Conservation (phyloP, 1,284 basidiomycete species). For the Grifola frondosa region DNA sequence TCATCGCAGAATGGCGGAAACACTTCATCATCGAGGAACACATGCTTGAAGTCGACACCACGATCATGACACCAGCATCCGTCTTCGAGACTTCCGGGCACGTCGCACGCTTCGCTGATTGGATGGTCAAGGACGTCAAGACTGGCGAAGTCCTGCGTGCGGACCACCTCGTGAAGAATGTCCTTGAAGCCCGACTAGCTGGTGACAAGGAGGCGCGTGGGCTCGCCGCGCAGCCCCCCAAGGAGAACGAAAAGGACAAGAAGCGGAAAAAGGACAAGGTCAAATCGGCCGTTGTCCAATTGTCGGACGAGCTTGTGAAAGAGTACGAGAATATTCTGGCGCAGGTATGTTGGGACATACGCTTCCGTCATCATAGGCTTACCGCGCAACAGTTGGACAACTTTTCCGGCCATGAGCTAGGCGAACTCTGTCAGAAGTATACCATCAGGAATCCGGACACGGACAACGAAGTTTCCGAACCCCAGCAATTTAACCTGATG, state of each 20-base stretch:
- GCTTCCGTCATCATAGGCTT: no score
- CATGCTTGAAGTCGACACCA: conserved; percentile 99
- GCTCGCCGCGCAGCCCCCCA: conserved; percentile 46
- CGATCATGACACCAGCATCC: conserved; percentile 93
- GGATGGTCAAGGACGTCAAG: conserved; percentile 97
- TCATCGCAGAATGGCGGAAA: conserved; percentile 94
- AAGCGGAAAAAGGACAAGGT: conserved; percentile 82
- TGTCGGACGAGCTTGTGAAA: conserved; percentile 74
- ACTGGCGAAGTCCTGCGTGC: conserved; percentile 97
- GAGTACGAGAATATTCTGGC: conserved; percentile 87
- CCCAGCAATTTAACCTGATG: conserved; percentile 98
- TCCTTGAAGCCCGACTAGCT: conserved; percentile 87
- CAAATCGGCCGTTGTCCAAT: conserved; percentile 75
- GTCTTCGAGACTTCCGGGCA: conserved; percentile 99
- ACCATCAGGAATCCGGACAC: conserved; percentile 91
- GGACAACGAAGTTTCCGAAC: conserved; percentile 89
- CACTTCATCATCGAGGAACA: conserved; percentile 99
- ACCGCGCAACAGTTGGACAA: conserved; percentile 99
- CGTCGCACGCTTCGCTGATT: conserved; percentile 98
- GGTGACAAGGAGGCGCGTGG: conserved; percentile 95
- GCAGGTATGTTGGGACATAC: conserved; percentile 54
- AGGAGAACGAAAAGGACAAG: conserved; percentile 63
- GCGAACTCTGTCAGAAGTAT: conserved; percentile 83
- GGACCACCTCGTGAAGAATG: conserved; percentile 94
- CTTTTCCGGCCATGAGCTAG: conserved; percentile 87